Evolutionary conservation across 1,139 yeast genomes (phyloP), one percentile per base, ranked within the genome.

Genomic region (Suhomyces taliae): DNA sequence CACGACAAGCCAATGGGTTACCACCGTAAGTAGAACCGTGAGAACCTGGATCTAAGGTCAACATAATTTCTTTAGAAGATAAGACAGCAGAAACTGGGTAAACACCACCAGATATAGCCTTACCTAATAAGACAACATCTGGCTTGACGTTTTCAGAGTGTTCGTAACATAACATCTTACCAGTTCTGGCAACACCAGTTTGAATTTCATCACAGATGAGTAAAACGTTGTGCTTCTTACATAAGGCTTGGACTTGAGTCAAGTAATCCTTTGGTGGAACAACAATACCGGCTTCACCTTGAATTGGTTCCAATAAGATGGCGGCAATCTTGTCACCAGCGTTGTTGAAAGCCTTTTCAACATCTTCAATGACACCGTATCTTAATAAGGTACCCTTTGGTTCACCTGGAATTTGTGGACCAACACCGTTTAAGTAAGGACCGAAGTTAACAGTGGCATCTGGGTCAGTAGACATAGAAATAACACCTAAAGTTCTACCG

Each of bases 1-100:
- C 97, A 52, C 90, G 83, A 58, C 96, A 90, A 33, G 97, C 91
- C 65, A 91, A 81, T 54, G 99, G 97, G 73, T 90, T 93, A 68
- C 99, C 99, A 69, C 99, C 99, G 65, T 89, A 91, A 32, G 99
- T 91, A 39, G 97, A 91, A 44, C 98, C 99, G 69, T 91, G 98
- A 40, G 97, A 89, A 49, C 99, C 99, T 37, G 98, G 96, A 57
- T 88, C 90, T 60, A 91, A 81, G 57, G 91, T 84, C 56, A 84
- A 79, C 97, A 91, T 89, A 64, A 91, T 87, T 51, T 90, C 95
- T 60, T 76, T 83, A 34, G 96, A 87, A 3, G 97, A 86, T 55
- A 91, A 78, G 12, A 90, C 97, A 26, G 95, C 95, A 41, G 95
- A 87, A 26, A 90, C 96, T 31, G 98, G 97, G 53, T 88, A 69